phyloP scores from a whole-genome alignment of 495 filamentous ascomycete species.

The Lasiosphaeria miniovina region DNA sequence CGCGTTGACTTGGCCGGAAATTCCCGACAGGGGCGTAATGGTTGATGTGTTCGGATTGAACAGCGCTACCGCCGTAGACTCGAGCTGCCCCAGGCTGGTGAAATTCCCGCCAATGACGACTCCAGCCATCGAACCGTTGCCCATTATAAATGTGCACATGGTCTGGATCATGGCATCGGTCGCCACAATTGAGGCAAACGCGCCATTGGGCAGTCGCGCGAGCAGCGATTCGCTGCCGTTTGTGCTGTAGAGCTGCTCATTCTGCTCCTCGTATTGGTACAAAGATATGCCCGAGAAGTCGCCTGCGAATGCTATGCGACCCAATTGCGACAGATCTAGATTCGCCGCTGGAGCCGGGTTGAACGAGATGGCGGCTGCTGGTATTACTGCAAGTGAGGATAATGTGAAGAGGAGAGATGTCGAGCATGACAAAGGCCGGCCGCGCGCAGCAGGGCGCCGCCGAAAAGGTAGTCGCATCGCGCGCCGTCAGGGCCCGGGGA shows the following conservation, averaged over 20 bases:
- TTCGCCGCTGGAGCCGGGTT: slow-evolving; percentile 68
- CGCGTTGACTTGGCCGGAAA: slow-evolving; percentile 76
- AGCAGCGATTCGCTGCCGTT: slow-evolving; percentile 83
- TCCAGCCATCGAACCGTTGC: slow-evolving; percentile 64
- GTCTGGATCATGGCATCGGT: slow-evolving; percentile 80
- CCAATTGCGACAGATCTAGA: slow-evolving; percentile 77
- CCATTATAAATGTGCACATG: slow-evolving; percentile 78
- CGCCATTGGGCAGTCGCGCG: slow-evolving; percentile 79
- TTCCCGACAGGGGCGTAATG: slow-evolving; percentile 69
- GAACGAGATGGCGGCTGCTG: slow-evolving; percentile 63
- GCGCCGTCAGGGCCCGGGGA: slow-evolving; percentile 13
- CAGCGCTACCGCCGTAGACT: slow-evolving; percentile 76
- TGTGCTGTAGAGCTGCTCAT: slow-evolving; percentile 58
- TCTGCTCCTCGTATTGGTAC: slow-evolving; percentile 80
- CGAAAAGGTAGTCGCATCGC: slow-evolving; percentile 41
- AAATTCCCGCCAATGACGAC: slow-evolving; percentile 93
- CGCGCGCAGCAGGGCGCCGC: slow-evolving; percentile 35
- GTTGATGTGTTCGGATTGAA: slow-evolving; percentile 66
- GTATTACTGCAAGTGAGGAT: slow-evolving; percentile 40
- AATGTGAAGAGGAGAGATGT: slow-evolving; percentile 36
- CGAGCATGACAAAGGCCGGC: slow-evolving; percentile 16
- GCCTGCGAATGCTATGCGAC: slow-evolving; percentile 81
- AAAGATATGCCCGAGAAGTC: slow-evolving; percentile 90
- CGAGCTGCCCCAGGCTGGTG: slow-evolving; percentile 74
- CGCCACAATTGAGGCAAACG: slow-evolving; percentile 66